These are phyloP conservation scores for Pyricularia sp. DNA, from an alignment of 2,329 filamentous ascomycete species.

Conservation along the genomic window DNA sequence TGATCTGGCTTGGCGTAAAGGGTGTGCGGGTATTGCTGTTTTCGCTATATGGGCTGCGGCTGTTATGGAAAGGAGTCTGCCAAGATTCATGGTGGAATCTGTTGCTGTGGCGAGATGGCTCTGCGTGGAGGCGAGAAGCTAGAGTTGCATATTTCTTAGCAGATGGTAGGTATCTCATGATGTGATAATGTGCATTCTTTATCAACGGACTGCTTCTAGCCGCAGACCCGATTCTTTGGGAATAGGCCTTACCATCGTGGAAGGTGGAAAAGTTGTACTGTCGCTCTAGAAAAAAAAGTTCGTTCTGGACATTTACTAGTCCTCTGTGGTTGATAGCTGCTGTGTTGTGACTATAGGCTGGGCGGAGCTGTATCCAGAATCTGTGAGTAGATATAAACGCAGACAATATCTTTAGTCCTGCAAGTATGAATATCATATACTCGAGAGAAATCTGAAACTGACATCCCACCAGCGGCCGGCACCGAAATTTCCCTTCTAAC, in stretches of 20 bases:
- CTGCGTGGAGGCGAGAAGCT: neutral
- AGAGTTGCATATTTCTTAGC: neutral
- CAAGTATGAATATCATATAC: neutral
- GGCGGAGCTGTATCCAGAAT: neutral
- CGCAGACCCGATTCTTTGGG: neutral
- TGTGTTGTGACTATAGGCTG: neutral
- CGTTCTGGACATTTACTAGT: neutral
- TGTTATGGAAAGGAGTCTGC: neutral
- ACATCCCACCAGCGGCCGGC: neutral
- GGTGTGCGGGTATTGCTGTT: neutral
- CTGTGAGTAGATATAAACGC: neutral
- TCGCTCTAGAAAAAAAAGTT: neutral
- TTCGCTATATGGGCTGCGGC: neutral
- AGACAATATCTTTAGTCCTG: neutral
- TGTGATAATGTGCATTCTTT: too few species aligned
- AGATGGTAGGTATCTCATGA: neutral
- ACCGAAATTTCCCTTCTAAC: neutral
- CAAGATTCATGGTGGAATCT: neutral
- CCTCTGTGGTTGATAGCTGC: neutral
- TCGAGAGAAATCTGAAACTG: neutral
- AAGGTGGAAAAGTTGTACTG: neutral
- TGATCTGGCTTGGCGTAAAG: neutral
- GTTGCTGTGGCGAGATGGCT: neutral
- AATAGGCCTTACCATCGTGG: neutral
- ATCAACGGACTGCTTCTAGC: neutral